Evolutionary conservation across 202 grass and related monocot genomes (phyloP), one percentile per base, ranked within the genome.

Genomic region (Alloteropsis angusta): DNA sequence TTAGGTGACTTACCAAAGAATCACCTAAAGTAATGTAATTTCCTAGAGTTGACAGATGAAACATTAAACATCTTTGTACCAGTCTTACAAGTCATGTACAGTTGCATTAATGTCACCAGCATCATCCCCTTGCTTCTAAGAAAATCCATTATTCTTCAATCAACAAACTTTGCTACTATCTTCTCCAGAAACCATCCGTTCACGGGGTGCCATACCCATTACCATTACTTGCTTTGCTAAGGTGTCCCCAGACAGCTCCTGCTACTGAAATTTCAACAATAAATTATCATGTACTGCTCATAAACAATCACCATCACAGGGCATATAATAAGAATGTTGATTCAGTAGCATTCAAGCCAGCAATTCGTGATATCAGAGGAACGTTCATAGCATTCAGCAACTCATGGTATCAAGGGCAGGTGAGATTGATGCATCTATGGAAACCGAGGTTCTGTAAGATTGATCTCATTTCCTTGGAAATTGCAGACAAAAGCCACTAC

Each of bases 31-130:
- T 44, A 35, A 59, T 52, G 44, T 5, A 32, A 48, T 69, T 22
- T n/a, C 64, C 68, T 61, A 68, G 2, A 68, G 52, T 53, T 75
- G 2, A 53, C 4, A 70, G 1, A n/a, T n/a, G 44, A 48, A 48
- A 69, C 65, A 69, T 23, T 41, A 67, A 74, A 13, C 13, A 42
- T 82, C 84, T 81, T 86, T 71, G n/a, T 5, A 16, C 12, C 22
- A 71, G 45, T 77, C 74, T 21, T 28, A 56, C 30, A 76, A 23
- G 14, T 35, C 74, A 67, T 83, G 46, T 80, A 76, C 76, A 76
- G 38, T 30, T 35, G 44, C 3, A 16, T 50, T 1, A 8, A 35
- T 49, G 58, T 68, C 38, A 49, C 48, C 16, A 41, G 63, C 8
- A 47, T 32, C 48, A 9, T 48, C 17, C 17, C 45, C 43, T 32